Evolutionary conservation across 2,329 filamentous ascomycete genomes (phyloP).

Genomic region (Pseudogymnoascus sp.): DNA sequence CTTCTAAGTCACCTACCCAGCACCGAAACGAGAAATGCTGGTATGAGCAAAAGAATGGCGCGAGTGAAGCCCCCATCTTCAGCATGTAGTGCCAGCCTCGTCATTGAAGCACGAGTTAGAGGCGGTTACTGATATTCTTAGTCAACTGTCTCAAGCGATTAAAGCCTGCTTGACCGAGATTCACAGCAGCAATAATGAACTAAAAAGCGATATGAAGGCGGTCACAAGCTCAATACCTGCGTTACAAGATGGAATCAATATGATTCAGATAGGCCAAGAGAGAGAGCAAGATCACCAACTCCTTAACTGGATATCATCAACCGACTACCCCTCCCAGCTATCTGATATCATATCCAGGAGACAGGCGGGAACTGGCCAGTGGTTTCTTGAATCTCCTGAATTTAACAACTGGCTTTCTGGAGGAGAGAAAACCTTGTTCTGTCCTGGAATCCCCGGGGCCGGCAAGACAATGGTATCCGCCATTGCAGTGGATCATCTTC

Average conservation of each 20-base stretch:
- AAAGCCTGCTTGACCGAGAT: not conserved
- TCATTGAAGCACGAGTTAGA: too few species aligned
- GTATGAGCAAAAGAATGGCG: too few species aligned
- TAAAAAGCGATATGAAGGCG: not conserved
- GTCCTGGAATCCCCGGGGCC: conserved; percentile 10
- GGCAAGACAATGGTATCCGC: not conserved
- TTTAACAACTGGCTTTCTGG: conserved; percentile 10
- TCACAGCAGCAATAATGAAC: not conserved
- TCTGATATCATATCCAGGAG: conserved; percentile 29
- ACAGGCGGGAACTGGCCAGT: conserved; percentile 25
- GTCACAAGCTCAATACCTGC: not conserved
- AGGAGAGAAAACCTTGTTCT: conserved; percentile 10
- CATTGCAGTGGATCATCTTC: not conserved
- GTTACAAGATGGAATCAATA: not conserved
- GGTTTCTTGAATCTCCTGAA: conserved; percentile 12
- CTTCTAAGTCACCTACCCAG: too few species aligned
- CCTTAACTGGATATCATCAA: conserved; percentile 31
- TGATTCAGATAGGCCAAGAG: not conserved
- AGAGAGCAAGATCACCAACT: not conserved
- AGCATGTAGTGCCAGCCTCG: too few species aligned
- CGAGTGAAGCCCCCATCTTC: too few species aligned
- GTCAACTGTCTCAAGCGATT: not conserved
- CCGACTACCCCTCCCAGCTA: conserved; percentile 33
- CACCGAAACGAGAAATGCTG: too few species aligned
- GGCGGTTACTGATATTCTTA: not conserved